Conservation (phyloP, 140 eudicot genomes). For the Artemisia princeps region DNA sequence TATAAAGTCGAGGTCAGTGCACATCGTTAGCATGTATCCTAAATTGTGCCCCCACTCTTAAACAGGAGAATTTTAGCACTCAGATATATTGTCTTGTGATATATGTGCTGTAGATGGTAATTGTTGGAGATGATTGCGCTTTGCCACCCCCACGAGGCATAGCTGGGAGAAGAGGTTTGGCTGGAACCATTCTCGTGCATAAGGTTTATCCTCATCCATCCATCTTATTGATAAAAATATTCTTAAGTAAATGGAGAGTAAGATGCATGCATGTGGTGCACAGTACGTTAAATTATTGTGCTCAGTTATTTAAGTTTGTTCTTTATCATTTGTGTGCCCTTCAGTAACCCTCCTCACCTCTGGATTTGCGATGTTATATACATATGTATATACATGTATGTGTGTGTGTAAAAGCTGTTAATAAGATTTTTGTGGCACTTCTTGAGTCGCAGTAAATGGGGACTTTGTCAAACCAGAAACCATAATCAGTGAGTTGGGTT, state of each 20-base stretch:
- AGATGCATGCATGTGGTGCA: too few relatives aligned
- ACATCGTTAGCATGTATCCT: slow-evolving; percentile 11
- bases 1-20: slow-evolving; percentile 78
- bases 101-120: slow-evolving; percentile 60
- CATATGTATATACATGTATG: neutral
- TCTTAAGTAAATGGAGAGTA: too few relatives aligned
- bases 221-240: neutral
- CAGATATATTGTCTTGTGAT: slow-evolving; percentile 7
- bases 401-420: too few relatives aligned
- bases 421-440: too few relatives aligned
- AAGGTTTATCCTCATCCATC: slow-evolving; percentile 43
- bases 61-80: neutral
- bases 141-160: slow-evolving; percentile 95
- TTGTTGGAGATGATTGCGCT: slow-evolving; percentile 98
- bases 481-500: too few relatives aligned
- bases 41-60: slow-evolving; percentile 9
- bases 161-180: slow-evolving; percentile 97
- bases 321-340: neutral
- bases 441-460: too few relatives aligned
- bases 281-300: neutral
- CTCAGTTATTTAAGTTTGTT: neutral
- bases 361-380: neutral
- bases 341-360: neutral
- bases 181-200: slow-evolving; percentile 89
- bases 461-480: too few relatives aligned